These are phyloP conservation scores for Sugiyamaella americana DNA, from an alignment of 805 yeast genomes.

Conservation along the genomic window DNA sequence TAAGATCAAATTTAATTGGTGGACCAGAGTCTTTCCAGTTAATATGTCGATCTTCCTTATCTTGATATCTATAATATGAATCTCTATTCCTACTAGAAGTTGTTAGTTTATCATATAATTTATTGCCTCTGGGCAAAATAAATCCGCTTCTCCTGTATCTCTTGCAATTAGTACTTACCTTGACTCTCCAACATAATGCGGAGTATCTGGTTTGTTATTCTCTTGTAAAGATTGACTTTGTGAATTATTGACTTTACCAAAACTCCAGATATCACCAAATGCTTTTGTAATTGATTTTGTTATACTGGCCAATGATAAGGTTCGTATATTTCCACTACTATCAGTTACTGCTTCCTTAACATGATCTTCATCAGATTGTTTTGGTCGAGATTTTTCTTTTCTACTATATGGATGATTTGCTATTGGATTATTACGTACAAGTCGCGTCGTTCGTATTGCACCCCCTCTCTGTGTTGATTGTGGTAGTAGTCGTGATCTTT, in stretches of 20 bases:
- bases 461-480: no score
- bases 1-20: constrained; percentile 9
- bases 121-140: no score
- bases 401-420: not conserved
- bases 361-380: not conserved
- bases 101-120: no score
- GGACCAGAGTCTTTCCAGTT: constrained; percentile 10
- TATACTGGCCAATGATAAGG: not conserved
- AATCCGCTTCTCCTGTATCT: no score
- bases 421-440: not conserved
- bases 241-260: no score
- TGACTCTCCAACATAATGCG: constrained; percentile 16
- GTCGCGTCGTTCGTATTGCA: no score
- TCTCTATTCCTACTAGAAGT: not conserved
- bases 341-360: not conserved
- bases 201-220: constrained; percentile 1
- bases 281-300: not conserved
- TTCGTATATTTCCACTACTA: not conserved
- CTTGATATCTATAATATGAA: not conserved
- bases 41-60: not conserved
- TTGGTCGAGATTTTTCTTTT: not conserved
- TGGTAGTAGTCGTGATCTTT: no score
- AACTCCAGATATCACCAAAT: not conserved
- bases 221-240: not conserved
- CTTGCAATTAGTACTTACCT: constrained; percentile 4